These are phyloP conservation scores for Fraxinus velutina DNA, from an alignment of 305 asterid species.

Conservation along the genomic window DNA sequence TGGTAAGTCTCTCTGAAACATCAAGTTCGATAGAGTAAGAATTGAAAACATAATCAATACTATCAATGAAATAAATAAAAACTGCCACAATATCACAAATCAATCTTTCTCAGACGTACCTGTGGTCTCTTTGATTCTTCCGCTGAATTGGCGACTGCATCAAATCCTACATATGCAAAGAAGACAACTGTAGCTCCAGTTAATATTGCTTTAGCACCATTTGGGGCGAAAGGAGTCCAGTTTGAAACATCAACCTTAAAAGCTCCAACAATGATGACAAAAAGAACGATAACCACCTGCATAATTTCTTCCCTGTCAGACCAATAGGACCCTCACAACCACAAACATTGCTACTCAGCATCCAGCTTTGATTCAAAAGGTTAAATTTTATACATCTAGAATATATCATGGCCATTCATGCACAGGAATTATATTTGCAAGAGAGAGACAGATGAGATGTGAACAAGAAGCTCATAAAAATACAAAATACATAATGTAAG, in stretches of 20 bases:
- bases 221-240: constrained; percentile 89
- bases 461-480: neutral
- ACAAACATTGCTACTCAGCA: constrained; percentile 15
- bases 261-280: constrained; percentile 72
- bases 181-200: constrained; percentile 98
- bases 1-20: constrained; percentile 84
- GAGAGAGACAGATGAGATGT: neutral
- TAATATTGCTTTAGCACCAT: constrained; percentile 60
- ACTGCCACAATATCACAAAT: constrained; percentile 6
- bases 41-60: constrained; percentile 13
- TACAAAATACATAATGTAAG: neutral
- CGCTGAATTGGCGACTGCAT: constrained; percentile 97
- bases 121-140: constrained; percentile 95
- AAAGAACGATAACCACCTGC: constrained; percentile 79
- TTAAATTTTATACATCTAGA: neutral
- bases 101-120: constrained; percentile 37
- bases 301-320: constrained; percentile 31
- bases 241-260: constrained; percentile 78
- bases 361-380: constrained; percentile 9
- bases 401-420: neutral
- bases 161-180: constrained; percentile 97
- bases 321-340: neutral
- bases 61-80: constrained; percentile 2
- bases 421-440: neutral
- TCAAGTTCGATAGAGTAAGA: constrained; percentile 24